Evolutionary conservation across 202 grass and related monocot species (phyloP).

Genomic region (Schoenoplectus triqueter): DNA sequence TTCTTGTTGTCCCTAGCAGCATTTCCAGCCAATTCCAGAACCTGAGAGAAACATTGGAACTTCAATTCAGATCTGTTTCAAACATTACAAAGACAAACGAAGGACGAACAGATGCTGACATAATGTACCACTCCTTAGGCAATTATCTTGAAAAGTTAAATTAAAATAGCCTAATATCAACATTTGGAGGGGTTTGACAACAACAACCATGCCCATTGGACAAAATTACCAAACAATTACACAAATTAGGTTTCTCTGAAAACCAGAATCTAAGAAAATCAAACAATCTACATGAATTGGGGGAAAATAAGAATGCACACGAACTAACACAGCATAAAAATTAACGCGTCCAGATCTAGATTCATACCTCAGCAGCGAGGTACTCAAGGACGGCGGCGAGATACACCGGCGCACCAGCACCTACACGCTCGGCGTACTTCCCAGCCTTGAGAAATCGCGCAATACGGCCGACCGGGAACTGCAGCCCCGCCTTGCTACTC

Average conservation of each 20-base stretch:
- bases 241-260: background rate
- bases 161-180: background rate
- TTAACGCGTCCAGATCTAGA: background rate
- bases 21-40: slow-evolving; percentile 84
- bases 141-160: background rate
- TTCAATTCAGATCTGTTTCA: background rate
- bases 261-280: background rate
- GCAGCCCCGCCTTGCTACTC: slow-evolving; percentile 91
- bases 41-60: slow-evolving; percentile 31
- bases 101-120: background rate
- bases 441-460: slow-evolving; percentile 86
- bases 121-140: background rate
- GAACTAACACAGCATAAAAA: background rate
- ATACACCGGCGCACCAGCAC: slow-evolving; percentile 84
- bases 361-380: slow-evolving; percentile 74
- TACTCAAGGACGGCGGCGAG: slow-evolving; percentile 95
- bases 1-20: slow-evolving; percentile 97
- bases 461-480: slow-evolving; percentile 91
- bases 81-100: background rate
- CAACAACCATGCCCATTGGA: background rate
- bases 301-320: background rate
- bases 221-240: background rate
- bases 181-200: background rate
- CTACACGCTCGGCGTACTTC: slow-evolving; percentile 92
- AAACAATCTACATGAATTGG: background rate